Evolutionary conservation across 78 protist genomes (phyloP), one percentile per base, ranked within the genome.

Genomic region (Capsaspora owczarzaki): DNA sequence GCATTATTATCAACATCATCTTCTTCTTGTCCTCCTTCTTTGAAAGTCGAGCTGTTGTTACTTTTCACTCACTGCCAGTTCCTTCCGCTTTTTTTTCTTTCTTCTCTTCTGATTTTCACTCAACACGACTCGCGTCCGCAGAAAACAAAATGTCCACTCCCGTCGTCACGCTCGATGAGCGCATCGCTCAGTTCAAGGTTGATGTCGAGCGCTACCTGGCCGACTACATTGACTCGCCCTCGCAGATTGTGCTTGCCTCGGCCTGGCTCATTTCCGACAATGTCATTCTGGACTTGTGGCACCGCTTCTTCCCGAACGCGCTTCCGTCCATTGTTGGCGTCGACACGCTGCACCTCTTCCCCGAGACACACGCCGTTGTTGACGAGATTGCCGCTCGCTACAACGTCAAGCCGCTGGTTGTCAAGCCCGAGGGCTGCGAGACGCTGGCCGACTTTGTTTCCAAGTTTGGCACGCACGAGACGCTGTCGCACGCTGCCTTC

Each of bases 301-400:
- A 10, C 38, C 82, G 82, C 33, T 68, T 43, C 70, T 14, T 5
- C 33, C 3, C 87, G 37, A 38, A 76, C 69, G 14, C 69, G 10
- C 31, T 56, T 46, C 82, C 79, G 37, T 78, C 70, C 14, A 69
- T 84, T 20, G 81, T 84, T 14, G 83, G 72, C 41, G 87, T 84
- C 61, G 87, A 84, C 79, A 84, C 87, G 3, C 72, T 84, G 60
- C 87, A 84, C 35, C 33, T 84, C 69, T 84, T 84, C 66, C 84
- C 82, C 37, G 82, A 78, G 81, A 84, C 87, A 1, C 81, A 29
- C 74, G 82, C 68, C 1, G 79, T 77, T 19, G 42, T 51, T 31
- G 16, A 12, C n/a, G 83, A 60, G 25, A 61, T 77, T 51, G 74
- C 77, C 78, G 49, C 6, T 3, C 25, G 46, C 61, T 84, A 84